Evolutionary conservation across 2,329 filamentous ascomycete genomes (phyloP).

Genomic region (Cladosporium sp.): DNA sequence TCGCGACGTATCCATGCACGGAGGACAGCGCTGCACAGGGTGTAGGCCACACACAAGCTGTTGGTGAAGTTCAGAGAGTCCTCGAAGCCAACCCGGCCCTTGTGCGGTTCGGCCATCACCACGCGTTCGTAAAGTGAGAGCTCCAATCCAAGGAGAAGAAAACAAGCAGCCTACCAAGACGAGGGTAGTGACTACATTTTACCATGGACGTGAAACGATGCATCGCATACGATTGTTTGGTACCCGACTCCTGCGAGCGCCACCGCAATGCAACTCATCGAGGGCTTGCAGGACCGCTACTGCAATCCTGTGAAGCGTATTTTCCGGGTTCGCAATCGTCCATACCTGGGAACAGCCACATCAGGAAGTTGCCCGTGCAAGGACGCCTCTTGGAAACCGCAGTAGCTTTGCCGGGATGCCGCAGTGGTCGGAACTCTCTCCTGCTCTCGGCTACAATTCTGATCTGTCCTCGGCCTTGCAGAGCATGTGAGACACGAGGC

Average conservation of each 20-base stretch:
- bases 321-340: too few species aligned
- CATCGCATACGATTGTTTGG: neutral
- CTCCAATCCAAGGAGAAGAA: neutral
- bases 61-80: constrained; percentile 14
- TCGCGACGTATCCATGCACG: constrained; percentile 12
- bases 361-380: neutral
- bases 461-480: neutral
- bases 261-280: neutral
- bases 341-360: neutral
- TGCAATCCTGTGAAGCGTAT: neutral
- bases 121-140: neutral
- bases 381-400: too few species aligned
- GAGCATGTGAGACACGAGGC: neutral
- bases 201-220: neutral
- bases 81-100: constrained; percentile 13
- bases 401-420: neutral
- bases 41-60: constrained; percentile 16
- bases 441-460: neutral
- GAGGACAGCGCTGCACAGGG: constrained; percentile 11
- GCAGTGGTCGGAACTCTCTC: neutral
- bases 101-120: neutral
- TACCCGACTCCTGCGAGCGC: neutral
- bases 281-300: neutral
- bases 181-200: neutral
- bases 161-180: neutral